These are phyloP conservation scores for Borealophlyctis nickersoniae DNA, from an alignment of 192 early-diverging fungal genomes.

Conservation along the genomic window DNA sequence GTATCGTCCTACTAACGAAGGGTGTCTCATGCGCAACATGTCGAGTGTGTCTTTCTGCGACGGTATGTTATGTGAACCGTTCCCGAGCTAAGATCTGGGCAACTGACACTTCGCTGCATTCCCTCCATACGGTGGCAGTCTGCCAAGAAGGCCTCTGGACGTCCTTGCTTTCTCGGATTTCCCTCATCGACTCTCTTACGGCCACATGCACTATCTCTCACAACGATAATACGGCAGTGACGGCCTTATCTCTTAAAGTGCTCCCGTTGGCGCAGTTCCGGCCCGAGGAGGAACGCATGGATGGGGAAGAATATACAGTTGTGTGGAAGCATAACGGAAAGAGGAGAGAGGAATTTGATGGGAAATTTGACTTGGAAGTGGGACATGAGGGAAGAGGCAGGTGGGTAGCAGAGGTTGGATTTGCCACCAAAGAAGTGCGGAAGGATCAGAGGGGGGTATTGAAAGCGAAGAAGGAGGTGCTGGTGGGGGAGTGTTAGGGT, in stretches of 20 bases:
- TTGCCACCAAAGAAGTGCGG: conserved; percentile 44
- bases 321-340: conserved; percentile 40
- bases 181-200: conserved; percentile 47
- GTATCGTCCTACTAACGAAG: conserved; percentile 55
- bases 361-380: conserved; percentile 1
- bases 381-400: conserved; percentile 17
- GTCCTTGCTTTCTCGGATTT: conserved; percentile 43
- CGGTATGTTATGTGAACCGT: conserved; percentile 13
- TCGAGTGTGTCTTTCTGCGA: conserved; percentile 39
- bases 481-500: too few species aligned
- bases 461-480: conserved; percentile 38
- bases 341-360: conserved; percentile 24
- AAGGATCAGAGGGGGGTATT: conserved; percentile 40
- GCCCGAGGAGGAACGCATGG: conserved; percentile 12
- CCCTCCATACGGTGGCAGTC: conserved; percentile 23
- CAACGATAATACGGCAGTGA: neutral
- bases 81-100: neutral
- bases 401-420: conserved; percentile 47
- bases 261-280: conserved; percentile 55
- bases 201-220: conserved; percentile 1
- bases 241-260: too few species aligned
- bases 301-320: conserved; percentile 33
- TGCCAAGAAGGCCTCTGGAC: conserved; percentile 61
- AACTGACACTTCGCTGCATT: neutral
- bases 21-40: conserved; percentile 65